Evolutionary conservation across 768 basidiomycete species (phyloP).

Genomic region (Leccinellum rugosiceps): DNA sequence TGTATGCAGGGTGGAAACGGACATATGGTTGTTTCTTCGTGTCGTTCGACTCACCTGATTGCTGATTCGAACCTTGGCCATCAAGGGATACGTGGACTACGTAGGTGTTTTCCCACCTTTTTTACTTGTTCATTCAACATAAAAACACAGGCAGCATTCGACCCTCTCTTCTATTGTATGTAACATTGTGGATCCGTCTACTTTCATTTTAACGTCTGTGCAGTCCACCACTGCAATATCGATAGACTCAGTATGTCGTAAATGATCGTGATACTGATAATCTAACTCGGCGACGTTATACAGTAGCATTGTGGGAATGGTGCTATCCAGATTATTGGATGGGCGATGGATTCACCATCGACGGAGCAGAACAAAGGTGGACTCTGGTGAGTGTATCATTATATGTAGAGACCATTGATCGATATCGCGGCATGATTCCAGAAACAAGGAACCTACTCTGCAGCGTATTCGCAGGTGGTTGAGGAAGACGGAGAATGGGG

Average conservation of each 20-base stretch:
- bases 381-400: conserved; percentile 17
- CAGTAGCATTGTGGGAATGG: conserved; percentile 32
- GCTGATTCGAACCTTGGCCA: not conserved
- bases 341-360: conserved; percentile 18
- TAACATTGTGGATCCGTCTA: not conserved
- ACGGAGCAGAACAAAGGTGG: conserved; percentile 15
- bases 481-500: conserved; percentile 18
- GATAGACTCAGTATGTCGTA: conserved; percentile 19
- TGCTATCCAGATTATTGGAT: conserved; percentile 30
- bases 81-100: conserved; percentile 21
- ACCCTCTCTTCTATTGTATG: conserved; percentile 27
- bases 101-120: conserved; percentile 7
- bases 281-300: not conserved
- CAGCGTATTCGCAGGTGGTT: conserved; percentile 23
- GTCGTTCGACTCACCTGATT: not conserved
- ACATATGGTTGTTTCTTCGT: conserved; percentile 21
- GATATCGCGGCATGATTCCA: not conserved
- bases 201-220: not conserved
- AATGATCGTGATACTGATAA: not conserved
- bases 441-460: conserved; percentile 18
- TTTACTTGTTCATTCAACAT: not conserved
- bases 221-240: conserved; percentile 26
- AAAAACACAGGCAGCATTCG: conserved; percentile 19
- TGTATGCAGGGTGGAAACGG: conserved; percentile 24
- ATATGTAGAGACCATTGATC: not conserved